A percentile compares a stretch with the other conserved stretches of the same genome.
These are phyloP conservation scores for Abrus pulchellus DNA, from an alignment of 306 rosid genomes.

Conservation along the genomic window DNA sequence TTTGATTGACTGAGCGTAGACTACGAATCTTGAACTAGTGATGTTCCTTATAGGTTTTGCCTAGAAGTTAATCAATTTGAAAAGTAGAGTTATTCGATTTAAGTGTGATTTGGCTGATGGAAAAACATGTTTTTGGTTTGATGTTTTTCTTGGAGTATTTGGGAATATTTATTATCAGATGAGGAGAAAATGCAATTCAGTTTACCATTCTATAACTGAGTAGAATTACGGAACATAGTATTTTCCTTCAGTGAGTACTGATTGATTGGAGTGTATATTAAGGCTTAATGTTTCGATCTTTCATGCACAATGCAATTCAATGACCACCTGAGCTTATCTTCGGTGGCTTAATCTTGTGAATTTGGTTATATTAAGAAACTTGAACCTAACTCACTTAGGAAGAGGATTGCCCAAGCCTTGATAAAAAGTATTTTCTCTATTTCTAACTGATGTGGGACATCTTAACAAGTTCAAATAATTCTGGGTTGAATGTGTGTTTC, in stretches of 20 bases:
- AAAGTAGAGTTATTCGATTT: not conserved
- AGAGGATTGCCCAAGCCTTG: too few relatives aligned
- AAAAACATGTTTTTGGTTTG: constrained; percentile 1
- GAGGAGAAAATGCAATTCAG: constrained; percentile 15
- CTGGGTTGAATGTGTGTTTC: constrained; percentile 6
- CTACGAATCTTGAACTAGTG: constrained; percentile 4
- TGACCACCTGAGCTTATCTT: not conserved
- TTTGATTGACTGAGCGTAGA: constrained; percentile 18
- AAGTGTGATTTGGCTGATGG: constrained; percentile 30
- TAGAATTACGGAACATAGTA: constrained; percentile 6
- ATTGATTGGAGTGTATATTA: not conserved
- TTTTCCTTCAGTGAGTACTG: constrained; percentile 16
- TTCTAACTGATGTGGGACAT: too few relatives aligned
- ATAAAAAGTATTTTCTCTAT: too few relatives aligned
- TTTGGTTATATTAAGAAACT: not conserved
- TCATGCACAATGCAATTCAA: not conserved
- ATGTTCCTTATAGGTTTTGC: constrained; percentile 28
- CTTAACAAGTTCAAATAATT: constrained; percentile 1
- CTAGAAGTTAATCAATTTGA: constrained; percentile 24
- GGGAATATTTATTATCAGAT: not conserved
- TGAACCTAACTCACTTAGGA: too few relatives aligned
- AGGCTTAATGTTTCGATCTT: constrained; percentile 18
- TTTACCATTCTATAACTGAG: constrained; percentile 24
- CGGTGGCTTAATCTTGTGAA: constrained; percentile 12
- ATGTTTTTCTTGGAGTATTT: constrained; percentile 24